Base-by-base conservation (phyloP, 108 stramenopile species). In the Nannochloropsis oceanica region DNA sequence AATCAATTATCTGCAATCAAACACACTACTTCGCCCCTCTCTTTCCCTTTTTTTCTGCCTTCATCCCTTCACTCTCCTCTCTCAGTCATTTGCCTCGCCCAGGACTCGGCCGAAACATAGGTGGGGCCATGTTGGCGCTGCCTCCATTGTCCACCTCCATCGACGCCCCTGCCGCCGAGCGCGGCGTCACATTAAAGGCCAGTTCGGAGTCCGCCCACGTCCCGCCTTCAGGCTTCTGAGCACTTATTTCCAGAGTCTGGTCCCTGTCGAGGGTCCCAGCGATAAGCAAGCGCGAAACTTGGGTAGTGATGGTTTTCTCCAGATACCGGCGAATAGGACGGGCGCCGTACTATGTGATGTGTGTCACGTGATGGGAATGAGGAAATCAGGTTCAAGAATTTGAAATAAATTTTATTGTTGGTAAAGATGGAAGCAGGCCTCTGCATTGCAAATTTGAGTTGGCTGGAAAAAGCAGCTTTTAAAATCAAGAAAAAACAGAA, bases 341-440 rank as follows among this genome's bases (percentile, higher is more conserved):
- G n/a, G 86, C 86, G 43, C 86, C 86, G 44, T 43, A 87, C 80
- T 44, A n/a, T n/a, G 34, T 34, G 34, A 34, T 34, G 34, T 34
- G 34, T 34, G 34, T 34, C 2, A 5, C 2, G 34, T 5, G 34
- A 5, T 34, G 34, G 34, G 34, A 5, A 34, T 3, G 2, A 34
- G 34, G 34, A 34, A 34, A 34, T 34, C 34, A 34, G 2, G 34
- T 1, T 34, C 34, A 34, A 3, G 34, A 34, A 34, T 34, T 34
- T 34, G 5, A 34, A 34, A 34, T 34, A 5, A 34, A 3, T 34
- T 34, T 34, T 34, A 34, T 5, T 5, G 5, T 34, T 5, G 34
- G 34, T 34, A 5, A 34, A 34, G 5, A 34, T 3, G 34, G 5
- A 34, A 5, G 34, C 34, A 34, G 2, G 34, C 5, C 2, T 34